These are phyloP conservation scores for Venturiaceae sp. DNA, from an alignment of 2,329 filamentous ascomycete genomes.

Conservation along the genomic window DNA sequence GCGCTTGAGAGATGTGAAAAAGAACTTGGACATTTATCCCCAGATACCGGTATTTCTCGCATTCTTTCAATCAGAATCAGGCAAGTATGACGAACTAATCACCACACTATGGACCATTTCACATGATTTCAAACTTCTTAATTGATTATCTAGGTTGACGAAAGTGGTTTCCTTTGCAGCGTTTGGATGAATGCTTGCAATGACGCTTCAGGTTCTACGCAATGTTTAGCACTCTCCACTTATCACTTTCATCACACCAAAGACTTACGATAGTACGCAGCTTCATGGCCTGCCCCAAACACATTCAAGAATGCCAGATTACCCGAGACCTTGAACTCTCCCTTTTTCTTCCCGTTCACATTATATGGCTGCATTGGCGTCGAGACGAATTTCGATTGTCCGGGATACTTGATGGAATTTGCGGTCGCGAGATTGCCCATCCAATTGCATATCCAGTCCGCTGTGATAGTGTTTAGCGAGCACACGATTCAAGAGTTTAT, in stretches of 20 bases:
- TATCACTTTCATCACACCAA: background rate
- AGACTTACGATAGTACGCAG: slow-evolving; percentile 21
- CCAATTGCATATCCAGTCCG: slow-evolving; percentile 52
- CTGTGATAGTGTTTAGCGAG: slow-evolving; percentile 11
- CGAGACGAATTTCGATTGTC: slow-evolving; percentile 29
- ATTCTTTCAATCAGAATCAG: no score
- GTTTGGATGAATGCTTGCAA: slow-evolving; percentile 39
- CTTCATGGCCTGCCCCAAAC: slow-evolving; percentile 36
- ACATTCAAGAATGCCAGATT: slow-evolving; percentile 42
- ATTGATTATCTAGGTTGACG: background rate
- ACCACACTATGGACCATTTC: background rate
- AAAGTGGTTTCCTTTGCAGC: slow-evolving; percentile 22
- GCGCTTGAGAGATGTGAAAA: no score
- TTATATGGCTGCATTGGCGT: slow-evolving; percentile 33
- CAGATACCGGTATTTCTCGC: no score
- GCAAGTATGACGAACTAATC: background rate
- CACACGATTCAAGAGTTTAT: background rate
- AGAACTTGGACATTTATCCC: no score
- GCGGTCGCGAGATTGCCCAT: slow-evolving; percentile 29
- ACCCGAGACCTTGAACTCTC: slow-evolving; percentile 40
- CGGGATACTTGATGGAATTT: slow-evolving; percentile 35
- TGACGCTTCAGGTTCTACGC: slow-evolving; percentile 27
- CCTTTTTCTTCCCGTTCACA: slow-evolving; percentile 36
- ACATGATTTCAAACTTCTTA: no score
- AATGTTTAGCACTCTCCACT: background rate